Percentiles rank a stretch among this genome's conserved stretches.
phyloP scores from a whole-genome alignment of 192 early-diverging fungal genomes.

The Coemansia sp. region DNA sequence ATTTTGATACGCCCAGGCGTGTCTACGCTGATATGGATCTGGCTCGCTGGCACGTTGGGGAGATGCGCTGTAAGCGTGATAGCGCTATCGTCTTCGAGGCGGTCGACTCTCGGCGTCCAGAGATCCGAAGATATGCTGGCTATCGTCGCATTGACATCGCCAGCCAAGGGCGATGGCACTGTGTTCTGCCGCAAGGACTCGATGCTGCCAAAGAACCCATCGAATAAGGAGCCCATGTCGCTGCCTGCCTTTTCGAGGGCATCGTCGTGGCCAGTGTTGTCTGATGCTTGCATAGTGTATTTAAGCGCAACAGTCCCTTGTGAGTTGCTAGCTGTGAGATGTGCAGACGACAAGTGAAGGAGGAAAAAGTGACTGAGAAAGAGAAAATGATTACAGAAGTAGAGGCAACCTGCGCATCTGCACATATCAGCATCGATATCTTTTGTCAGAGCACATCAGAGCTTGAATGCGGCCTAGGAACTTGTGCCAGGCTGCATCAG shows the following conservation, averaged over 20 bases:
- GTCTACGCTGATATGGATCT: constrained; percentile 36
- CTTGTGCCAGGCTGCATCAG: neutral
- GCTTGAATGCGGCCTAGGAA: neutral
- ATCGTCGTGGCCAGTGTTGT: constrained; percentile 5
- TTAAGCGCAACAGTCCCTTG: neutral
- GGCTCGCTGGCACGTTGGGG: constrained; percentile 40
- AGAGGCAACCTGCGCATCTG: neutral
- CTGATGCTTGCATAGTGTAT: constrained; percentile 1
- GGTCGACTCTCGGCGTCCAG: constrained; percentile 41
- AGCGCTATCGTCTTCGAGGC: constrained; percentile 19
- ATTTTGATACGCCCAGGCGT: constrained; percentile 46
- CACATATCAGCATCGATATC: neutral
- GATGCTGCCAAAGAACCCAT: constrained; percentile 50
- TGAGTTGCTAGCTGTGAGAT: neutral
- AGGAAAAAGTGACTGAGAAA: neutral
- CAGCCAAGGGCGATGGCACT: neutral
- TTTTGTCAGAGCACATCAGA: constrained; percentile 2
- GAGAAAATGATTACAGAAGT: neutral
- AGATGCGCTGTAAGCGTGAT: constrained; percentile 25
- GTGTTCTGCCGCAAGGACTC: constrained; percentile 34
- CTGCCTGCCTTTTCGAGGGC: constrained; percentile 29
- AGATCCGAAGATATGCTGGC: constrained; percentile 36
- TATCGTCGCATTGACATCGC: constrained; percentile 37
- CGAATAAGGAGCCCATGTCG: constrained; percentile 47
- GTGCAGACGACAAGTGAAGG: neutral